These are phyloP conservation scores for Pelargonium myrrhifolium DNA, from an alignment of 441 rosid species.

Conservation along the genomic window DNA sequence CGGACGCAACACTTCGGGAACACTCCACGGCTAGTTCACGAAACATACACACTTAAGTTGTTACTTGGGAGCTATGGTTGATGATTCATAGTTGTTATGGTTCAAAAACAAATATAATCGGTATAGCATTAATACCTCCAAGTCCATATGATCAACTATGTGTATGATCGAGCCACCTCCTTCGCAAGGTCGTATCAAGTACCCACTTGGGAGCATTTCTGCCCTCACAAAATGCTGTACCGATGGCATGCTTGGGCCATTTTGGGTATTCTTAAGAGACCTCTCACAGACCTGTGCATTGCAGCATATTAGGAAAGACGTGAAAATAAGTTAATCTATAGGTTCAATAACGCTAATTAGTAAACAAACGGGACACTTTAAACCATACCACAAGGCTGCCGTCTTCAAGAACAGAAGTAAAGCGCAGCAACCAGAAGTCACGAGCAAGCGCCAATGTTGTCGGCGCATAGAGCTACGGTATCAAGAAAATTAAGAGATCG, in stretches of 20 bases:
- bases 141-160: conserved; percentile 90
- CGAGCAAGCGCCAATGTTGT: conserved; percentile 96
- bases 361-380: not conserved
- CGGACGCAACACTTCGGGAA: conserved; percentile 93
- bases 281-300: conserved; percentile 77
- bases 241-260: conserved; percentile 70
- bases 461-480: conserved; percentile 76
- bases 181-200: conserved; percentile 88
- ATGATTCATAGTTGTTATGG: too few species aligned
- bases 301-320: not conserved
- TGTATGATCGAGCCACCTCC: conserved; percentile 98
- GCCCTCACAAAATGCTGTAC: conserved; percentile 90
- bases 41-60: not conserved
- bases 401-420: conserved; percentile 77
- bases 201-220: conserved; percentile 93
- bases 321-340: too few species aligned
- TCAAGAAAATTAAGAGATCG: conserved; percentile 6
- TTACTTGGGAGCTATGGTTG: too few species aligned
- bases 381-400: conserved; percentile 93
- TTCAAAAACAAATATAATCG: too few species aligned
- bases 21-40: conserved; percentile 78
- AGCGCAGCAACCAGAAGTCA: conserved; percentile 96
- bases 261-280: conserved; percentile 89
- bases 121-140: conserved; percentile 45
- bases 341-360: not conserved